Evolutionary conservation across 2,329 filamentous ascomycete species (phyloP).

Genomic region (Neonectria neomacrospora): DNA sequence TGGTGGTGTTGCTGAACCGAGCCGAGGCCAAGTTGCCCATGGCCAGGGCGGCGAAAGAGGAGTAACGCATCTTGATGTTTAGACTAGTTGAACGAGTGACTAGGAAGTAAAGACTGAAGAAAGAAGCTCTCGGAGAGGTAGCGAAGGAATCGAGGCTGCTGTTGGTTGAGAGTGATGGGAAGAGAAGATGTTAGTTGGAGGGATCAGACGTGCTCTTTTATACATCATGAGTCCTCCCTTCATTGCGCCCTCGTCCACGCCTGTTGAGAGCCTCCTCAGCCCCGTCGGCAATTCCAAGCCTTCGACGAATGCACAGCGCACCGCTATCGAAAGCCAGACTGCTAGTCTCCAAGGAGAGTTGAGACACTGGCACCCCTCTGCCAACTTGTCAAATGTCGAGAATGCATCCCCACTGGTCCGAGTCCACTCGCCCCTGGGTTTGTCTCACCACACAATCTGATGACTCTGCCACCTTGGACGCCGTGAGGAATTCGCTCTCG

Average conservation of each 20-base stretch:
- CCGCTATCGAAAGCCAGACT: constrained; percentile 10
- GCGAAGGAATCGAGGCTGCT: constrained; percentile 48
- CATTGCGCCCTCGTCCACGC: neutral
- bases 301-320: constrained; percentile 37
- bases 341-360: constrained; percentile 26
- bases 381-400: constrained; percentile 31
- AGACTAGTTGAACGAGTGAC: constrained; percentile 41
- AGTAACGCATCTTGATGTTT: constrained; percentile 47
- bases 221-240: constrained; percentile 35
- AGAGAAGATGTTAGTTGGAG: constrained; percentile 23
- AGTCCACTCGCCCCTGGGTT: constrained; percentile 31
- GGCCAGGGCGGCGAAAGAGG: constrained; percentile 46
- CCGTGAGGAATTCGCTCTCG: constrained; percentile 29
- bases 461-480: constrained; percentile 12
- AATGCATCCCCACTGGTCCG: constrained; percentile 31
- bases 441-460: constrained; percentile 39
- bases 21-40: constrained; percentile 47
- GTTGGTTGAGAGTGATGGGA: constrained; percentile 34
- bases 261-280: constrained; percentile 7
- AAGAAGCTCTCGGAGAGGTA: constrained; percentile 43
- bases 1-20: constrained; percentile 28
- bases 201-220: constrained; percentile 45
- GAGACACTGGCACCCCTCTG: constrained; percentile 39
- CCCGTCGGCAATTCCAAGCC: constrained; percentile 1
- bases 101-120: constrained; percentile 40